Evolutionary conservation across 2,329 filamentous ascomycete species (phyloP), one percentile per base, ranked within the genome.

Genomic region (Tolypocladium pustulatum): DNA sequence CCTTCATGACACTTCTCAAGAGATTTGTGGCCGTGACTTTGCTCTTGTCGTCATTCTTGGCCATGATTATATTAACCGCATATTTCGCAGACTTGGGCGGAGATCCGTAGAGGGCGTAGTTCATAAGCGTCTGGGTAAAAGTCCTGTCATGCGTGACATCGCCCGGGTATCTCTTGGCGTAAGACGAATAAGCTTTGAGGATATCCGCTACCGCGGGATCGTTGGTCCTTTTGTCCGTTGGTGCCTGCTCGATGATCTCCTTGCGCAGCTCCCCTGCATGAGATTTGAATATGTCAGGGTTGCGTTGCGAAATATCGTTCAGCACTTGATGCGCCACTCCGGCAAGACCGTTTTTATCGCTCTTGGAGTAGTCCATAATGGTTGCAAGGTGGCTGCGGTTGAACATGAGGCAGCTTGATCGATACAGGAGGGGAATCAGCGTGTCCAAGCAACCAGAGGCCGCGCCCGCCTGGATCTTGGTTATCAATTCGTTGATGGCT

Each of bases 341-440:
- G 7, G 88, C 90, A 55, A 97, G 78, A 0, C 86, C 87, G 55
- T 89, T 85, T 67, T 92, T 88, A 68, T 97, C 88, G 12, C 85
- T 92, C 66, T 91, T 87, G 13, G 92, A 91, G 67, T 88, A 89
- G 59, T 91, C 87, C 77, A 97, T 90, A 62, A 97, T 93, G 0
- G 90, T 86, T 3, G 92, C 86, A 22, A 99, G 86, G 69, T 99
- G 92, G 69, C 93, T 97, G 68, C 90, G 87, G 75, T 97, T 99
- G 76, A 95, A 97, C 64, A 96, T 83, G 62, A 99, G 81, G 59
- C 90, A 86, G 38, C 90, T 88, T 58, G 87, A 87, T 51, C 91
- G 86, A 69, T 96, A 96, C 5, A 97, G 77, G 20, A 99, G 78
- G 6, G 91, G 89, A 7, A 87, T 83, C 32, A 99, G 71, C 0